Conservation (phyloP, 2,329 filamentous ascomycete genomes). For the Trichoderma sp. region DNA sequence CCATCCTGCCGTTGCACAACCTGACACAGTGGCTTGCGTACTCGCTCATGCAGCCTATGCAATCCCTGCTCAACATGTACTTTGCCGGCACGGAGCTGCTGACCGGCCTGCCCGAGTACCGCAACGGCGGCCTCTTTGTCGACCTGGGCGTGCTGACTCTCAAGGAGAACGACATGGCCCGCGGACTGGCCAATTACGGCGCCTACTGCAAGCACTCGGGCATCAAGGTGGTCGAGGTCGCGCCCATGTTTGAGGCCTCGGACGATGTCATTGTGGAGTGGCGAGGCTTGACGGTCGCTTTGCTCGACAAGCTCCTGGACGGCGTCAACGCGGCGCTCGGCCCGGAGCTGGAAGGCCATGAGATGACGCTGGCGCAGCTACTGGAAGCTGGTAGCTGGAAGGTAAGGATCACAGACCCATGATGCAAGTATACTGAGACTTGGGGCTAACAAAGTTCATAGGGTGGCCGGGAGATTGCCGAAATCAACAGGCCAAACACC, state of each 20-base stretch:
- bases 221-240: conserved; percentile 59
- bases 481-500: conserved; percentile 92
- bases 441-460: conserved; percentile 34
- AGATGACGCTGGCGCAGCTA: conserved; percentile 82
- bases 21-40: conserved; percentile 94
- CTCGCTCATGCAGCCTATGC: conserved; percentile 90
- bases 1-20: conserved; percentile 89
- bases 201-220: conserved; percentile 73
- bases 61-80: conserved; percentile 74
- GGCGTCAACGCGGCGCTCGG: conserved; percentile 66
- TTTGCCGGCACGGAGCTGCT: conserved; percentile 80
- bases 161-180: conserved; percentile 68
- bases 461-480: conserved; percentile 94
- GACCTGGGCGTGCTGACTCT: conserved; percentile 79
- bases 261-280: conserved; percentile 67
- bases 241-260: conserved; percentile 60
- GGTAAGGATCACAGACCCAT: conserved; percentile 55
- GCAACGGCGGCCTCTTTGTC: conserved; percentile 86
- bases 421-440: background rate
- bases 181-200: conserved; percentile 65
- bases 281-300: conserved; percentile 64
- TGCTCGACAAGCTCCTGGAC: conserved; percentile 57
- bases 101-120: conserved; percentile 87
- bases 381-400: conserved; percentile 98
- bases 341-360: conserved; percentile 63